These are phyloP conservation scores for Lentinula detonsa DNA, from an alignment of 768 basidiomycete genomes.

Conservation along the genomic window DNA sequence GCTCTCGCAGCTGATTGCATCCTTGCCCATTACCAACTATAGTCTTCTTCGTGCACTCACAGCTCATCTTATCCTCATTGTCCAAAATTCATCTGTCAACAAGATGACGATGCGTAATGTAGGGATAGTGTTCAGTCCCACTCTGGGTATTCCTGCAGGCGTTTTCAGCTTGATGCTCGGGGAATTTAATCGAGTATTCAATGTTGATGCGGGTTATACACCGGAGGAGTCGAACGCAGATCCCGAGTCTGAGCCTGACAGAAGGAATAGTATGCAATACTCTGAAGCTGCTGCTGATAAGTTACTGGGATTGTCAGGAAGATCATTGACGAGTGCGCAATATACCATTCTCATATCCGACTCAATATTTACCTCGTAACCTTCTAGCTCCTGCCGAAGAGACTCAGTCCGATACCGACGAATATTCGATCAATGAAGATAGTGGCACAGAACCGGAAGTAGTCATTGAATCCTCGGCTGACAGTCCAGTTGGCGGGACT, in stretches of 20 bases:
- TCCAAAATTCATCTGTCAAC: slow-evolving; percentile 84
- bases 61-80: slow-evolving; percentile 91
- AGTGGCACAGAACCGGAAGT: slow-evolving; percentile 66
- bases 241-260: slow-evolving; percentile 32
- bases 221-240: slow-evolving; percentile 2
- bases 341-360: neutral
- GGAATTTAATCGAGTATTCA: slow-evolving; percentile 92
- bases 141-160: slow-evolving; percentile 95
- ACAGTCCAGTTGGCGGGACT: slow-evolving; percentile 21
- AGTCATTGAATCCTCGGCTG: slow-evolving; percentile 42
- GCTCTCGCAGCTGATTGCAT: slow-evolving; percentile 78
- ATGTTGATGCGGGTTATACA: slow-evolving; percentile 48
- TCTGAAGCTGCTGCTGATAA: slow-evolving; percentile 79
- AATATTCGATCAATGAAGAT: slow-evolving; percentile 51
- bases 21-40: slow-evolving; percentile 89
- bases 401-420: slow-evolving; percentile 64
- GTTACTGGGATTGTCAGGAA: slow-evolving; percentile 71
- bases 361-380: neutral
- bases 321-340: slow-evolving; percentile 57
- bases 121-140: slow-evolving; percentile 97
- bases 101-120: slow-evolving; percentile 99
- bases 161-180: slow-evolving; percentile 93
- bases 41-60: slow-evolving; percentile 89
- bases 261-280: slow-evolving; percentile 82
- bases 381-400: slow-evolving; percentile 48